These are phyloP conservation scores for Scheffersomyces insectosa DNA, from an alignment of 1,139 yeast genomes.

Conservation along the genomic window DNA sequence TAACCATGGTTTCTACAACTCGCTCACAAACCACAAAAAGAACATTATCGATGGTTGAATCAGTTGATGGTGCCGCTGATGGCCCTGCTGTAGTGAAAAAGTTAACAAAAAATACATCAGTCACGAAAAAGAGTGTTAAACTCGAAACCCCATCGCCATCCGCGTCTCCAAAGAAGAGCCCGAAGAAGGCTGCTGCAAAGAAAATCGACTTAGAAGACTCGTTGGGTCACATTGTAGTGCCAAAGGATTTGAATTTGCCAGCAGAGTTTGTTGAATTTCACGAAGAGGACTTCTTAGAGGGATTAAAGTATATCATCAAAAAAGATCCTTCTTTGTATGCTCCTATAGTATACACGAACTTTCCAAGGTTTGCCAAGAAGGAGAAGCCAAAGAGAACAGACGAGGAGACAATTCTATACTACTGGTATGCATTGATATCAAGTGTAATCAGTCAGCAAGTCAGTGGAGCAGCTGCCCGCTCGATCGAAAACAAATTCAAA, in stretches of 20 bases:
- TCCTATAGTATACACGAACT: constrained; percentile 32
- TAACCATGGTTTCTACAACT: too few species aligned
- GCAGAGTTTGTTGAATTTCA: constrained; percentile 41
- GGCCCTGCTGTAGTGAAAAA: too few species aligned
- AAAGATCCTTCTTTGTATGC: constrained; percentile 47
- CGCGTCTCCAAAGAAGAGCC: not conserved
- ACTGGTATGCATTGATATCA: constrained; percentile 40
- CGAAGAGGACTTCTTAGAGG: constrained; percentile 43
- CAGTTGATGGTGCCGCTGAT: too few species aligned
- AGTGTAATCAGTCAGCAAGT: constrained; percentile 78
- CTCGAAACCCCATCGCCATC: not conserved
- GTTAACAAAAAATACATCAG: too few species aligned
- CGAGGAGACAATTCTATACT: constrained; percentile 13
- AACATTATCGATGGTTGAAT: too few species aligned
- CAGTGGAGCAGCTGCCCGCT: constrained; percentile 77
- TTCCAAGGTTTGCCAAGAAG: constrained; percentile 23
- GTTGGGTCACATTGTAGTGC: constrained; percentile 25
- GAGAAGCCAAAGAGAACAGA: constrained; percentile 9
- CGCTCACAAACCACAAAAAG: too few species aligned
- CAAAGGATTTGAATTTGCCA: constrained; percentile 38
- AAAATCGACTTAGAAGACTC: constrained; percentile 28
- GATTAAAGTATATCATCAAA: constrained; percentile 37
- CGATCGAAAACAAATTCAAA: constrained; percentile 55
- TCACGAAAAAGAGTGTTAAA: too few species aligned
- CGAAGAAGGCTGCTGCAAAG: constrained; percentile 2